Percentiles rank a stretch among this genome's conserved stretches.
phyloP scores from a whole-genome alignment of 2,329 filamentous ascomycete species.

The Aspergillus awamori region DNA sequence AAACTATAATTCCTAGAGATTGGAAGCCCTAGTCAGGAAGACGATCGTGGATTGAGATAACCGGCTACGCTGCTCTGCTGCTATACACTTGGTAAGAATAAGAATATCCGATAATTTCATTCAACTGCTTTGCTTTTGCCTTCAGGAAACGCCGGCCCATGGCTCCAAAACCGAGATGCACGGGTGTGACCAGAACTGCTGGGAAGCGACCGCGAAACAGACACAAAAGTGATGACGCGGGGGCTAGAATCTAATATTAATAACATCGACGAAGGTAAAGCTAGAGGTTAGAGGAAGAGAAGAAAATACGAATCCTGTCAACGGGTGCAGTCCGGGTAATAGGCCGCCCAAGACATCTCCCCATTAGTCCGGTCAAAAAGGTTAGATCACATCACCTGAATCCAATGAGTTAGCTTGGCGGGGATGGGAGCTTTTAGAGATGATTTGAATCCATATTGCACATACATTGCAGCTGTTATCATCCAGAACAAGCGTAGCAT shows the following conservation, averaged over 20 bases:
- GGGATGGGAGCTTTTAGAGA: neutral
- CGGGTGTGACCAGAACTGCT: neutral
- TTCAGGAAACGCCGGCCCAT: neutral
- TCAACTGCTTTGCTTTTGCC: neutral
- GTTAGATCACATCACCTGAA: slow-evolving; percentile 43
- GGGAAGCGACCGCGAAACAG: neutral
- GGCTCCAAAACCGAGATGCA: neutral
- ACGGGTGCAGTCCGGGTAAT: neutral
- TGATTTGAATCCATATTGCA: neutral
- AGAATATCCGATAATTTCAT: neutral
- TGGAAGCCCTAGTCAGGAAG: too few species aligned
- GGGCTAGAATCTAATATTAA: slow-evolving; percentile 5
- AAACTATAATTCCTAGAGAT: neutral
- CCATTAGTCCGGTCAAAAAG: neutral
- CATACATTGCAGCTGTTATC: slow-evolving; percentile 17
- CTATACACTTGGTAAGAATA: neutral
- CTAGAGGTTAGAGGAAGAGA: slow-evolving; percentile 2
- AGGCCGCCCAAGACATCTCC: neutral
- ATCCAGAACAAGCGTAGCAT: slow-evolving; percentile 12
- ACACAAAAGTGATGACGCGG: neutral
- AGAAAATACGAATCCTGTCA: slow-evolving; percentile 3
- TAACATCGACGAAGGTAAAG: neutral
- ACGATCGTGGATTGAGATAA: neutral
- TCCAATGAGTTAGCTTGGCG: neutral
- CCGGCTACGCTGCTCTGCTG: too few species aligned